A percentile compares a stretch with the other conserved stretches of the same genome.
Conservation (phyloP, 2,329 filamentous ascomycete genomes). For the Pseudogymnoascus sp. region DNA sequence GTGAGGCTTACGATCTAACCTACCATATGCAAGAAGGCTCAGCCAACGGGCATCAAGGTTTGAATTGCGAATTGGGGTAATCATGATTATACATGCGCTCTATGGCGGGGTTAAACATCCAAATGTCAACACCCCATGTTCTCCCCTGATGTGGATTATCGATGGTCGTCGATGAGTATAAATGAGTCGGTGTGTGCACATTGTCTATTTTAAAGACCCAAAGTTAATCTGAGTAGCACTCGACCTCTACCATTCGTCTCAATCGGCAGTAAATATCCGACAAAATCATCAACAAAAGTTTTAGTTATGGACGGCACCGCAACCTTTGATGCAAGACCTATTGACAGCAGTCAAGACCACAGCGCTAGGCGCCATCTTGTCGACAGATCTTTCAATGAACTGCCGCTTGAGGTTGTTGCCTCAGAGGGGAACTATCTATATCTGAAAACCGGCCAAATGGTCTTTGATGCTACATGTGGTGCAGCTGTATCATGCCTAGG, state of each 20-base stretch:
- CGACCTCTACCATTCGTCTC: too few species aligned
- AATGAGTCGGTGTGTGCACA: neutral
- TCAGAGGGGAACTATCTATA: slow-evolving; percentile 24
- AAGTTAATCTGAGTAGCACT: neutral
- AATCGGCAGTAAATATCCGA: neutral
- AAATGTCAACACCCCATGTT: too few species aligned
- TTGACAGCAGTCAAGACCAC: too few species aligned
- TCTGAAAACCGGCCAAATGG: slow-evolving; percentile 40
- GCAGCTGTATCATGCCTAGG: slow-evolving; percentile 67
- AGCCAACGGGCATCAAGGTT: too few species aligned
- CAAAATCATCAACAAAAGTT: neutral
- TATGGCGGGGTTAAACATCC: neutral
- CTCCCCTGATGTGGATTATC: neutral
- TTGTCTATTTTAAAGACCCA: neutral
- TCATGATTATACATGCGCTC: neutral
- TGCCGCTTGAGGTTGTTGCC: slow-evolving; percentile 22
- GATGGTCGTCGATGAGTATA: neutral
- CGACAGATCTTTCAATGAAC: slow-evolving; percentile 25
- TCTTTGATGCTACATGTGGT: slow-evolving; percentile 68
- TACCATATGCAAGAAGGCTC: too few species aligned
- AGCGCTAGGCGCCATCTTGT: slow-evolving; percentile 12
- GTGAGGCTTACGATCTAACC: too few species aligned
- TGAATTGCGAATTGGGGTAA: too few species aligned
- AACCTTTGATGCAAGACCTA: too few species aligned
- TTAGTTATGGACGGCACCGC: neutral